Base-by-base conservation (phyloP, 225 moss, liverwort and hornwort species). In the Climacium dendroides region DNA sequence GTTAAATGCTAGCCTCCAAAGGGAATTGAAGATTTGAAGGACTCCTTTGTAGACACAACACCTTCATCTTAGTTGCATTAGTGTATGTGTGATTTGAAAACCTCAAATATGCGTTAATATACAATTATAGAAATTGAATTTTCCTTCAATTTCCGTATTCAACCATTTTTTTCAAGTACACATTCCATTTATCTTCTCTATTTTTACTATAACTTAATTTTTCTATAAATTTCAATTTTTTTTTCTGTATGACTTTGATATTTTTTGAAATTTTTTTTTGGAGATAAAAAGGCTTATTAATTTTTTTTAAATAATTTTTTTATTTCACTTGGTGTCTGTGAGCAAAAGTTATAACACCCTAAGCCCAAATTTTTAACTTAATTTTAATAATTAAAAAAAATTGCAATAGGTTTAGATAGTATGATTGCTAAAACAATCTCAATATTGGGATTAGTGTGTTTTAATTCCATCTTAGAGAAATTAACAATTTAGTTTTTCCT, bases 271-370 rank as follows among this genome's bases (percentile, higher is more conserved):
- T 4, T 11, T 6, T 11, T 34, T 32, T 35, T 6, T 17, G 2
- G 11, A 66, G 20, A n/a, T 19, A 35, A 8, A 64, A 64, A 63
- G 5, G 19, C 0, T 10, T 5, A 64, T 19, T 34, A 64, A 2
- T 1, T 7, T 63, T 29, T 0, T 2, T 3, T 4, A 2, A 63
- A 63, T 63, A 32, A 23, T 16, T 30, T 63, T 17, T 64, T 34
- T 34, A 64, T 34, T 18, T 35, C 64, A 34, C 19, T 64, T 0
- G 0, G 0, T 18, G 9, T 2, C 0, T 64, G 0, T 8, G 1
- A 64, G 5, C 19, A 35, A 34, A 64, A 64, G 2, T 64, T 34
- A 34, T 34, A 8, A 9, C 10, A 34, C 18, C 64, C 5, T 34
- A 18, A 34, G 34, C 3, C 65, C n/a, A 65, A 65, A 65, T 3